Evolutionary conservation across 2,329 filamentous ascomycete genomes (phyloP), one percentile per base, ranked within the genome.

Genomic region (Didymella segeticola): DNA sequence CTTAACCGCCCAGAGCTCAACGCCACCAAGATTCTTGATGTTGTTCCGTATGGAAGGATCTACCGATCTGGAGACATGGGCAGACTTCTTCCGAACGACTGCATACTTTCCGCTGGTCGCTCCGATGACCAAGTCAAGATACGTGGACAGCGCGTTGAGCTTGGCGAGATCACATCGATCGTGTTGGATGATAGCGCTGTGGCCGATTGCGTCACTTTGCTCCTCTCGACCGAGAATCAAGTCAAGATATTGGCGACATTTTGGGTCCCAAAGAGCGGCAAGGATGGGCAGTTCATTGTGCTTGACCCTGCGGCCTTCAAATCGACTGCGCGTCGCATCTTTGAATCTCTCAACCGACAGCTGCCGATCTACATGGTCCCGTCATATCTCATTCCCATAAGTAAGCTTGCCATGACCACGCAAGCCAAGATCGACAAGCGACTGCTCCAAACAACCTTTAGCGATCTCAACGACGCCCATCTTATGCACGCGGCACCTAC

Each of bases 31-130:
- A 90, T 96, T 54, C 79, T 93, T 41, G 60, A 85, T 0, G 89
- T 96, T 66, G 81, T 86, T 0, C 56, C 70, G 0, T 89, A 86
- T 68, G 92, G 92, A 1, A 84, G 86, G 1, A 75, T 97, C 0
- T 96, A 96, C 68, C 84, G 90, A 11, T 92, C 89, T 27, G 92
- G 93, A 0, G 92, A 97, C 65, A 81, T 91, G 63, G 93, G 91
- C 0, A 82, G 91, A 17, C 83, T 96, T 76, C 82, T 96, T 8
- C 80, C 86, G 0, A 89, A 96, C 67, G 89, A 90, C 0, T 89
- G 87, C 0, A 79, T 97, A 7, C 74, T 90, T 3, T 90, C 95
- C 33, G 75, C 85, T 9, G 90, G 90, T 14, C 83, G 91, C 30
- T 79, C 88, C 19, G 91, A 96, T 62, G 89, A 89, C 56, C 90